Conservation (phyloP, 2,329 filamentous ascomycete genomes). For the Colletotrichum horii region DNA sequence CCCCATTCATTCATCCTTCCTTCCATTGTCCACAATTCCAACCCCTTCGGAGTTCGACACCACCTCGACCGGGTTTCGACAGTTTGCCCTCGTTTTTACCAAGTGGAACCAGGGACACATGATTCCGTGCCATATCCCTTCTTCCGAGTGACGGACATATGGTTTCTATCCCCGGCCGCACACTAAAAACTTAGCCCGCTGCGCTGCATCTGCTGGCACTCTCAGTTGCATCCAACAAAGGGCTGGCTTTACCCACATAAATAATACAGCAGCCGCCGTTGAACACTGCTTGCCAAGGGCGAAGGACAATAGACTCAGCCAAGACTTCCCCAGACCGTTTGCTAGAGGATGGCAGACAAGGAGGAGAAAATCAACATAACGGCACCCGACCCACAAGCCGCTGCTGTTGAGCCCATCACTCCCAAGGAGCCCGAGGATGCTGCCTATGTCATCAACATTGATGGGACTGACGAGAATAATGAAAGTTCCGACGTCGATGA, state of each 20-base stretch:
- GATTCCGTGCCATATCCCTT: background rate
- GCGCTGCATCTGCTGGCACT: background rate
- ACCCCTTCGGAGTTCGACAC: background rate
- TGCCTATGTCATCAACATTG: conserved; percentile 11
- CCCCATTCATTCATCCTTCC: background rate
- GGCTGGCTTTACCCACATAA: background rate
- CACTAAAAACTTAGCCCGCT: background rate
- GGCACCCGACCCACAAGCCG: conserved; percentile 32
- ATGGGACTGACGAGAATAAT: conserved; percentile 9
- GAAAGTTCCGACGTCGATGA: background rate
- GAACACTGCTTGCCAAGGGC: background rate
- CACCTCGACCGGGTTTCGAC: background rate
- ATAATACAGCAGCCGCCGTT: background rate
- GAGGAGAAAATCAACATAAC: conserved; percentile 26
- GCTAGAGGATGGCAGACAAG: conserved; percentile 26
- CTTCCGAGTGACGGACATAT: conserved; percentile 3
- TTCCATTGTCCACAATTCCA: background rate
- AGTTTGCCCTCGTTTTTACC: background rate
- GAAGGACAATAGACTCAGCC: background rate
- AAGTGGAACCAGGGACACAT: background rate
- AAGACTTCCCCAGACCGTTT: background rate
- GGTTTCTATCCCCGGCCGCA: background rate
- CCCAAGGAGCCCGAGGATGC: conserved; percentile 9
- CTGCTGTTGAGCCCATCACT: conserved; percentile 28
- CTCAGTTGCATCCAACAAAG: background rate